These are phyloP conservation scores for Penicillium longicatenatum DNA, from an alignment of 495 filamentous ascomycete species.

Conservation along the genomic window DNA sequence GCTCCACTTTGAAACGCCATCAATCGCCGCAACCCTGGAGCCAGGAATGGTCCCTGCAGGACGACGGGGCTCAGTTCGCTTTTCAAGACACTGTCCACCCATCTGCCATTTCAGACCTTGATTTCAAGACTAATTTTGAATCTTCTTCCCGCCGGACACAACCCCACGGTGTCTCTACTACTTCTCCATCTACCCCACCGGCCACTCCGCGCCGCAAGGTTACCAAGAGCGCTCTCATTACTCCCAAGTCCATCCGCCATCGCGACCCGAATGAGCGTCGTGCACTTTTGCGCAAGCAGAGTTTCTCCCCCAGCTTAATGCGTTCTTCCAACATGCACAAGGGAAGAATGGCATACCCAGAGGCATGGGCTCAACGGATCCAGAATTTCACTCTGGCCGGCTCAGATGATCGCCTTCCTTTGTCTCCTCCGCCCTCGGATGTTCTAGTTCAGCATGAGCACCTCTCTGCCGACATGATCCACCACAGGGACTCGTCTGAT, in stretches of 20 bases:
- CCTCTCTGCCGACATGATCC: slow-evolving; percentile 28
- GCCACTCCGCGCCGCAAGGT: slow-evolving; percentile 42
- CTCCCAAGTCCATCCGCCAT: slow-evolving; percentile 46
- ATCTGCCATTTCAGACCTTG: slow-evolving; percentile 41
- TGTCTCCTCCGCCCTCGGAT: slow-evolving; percentile 50
- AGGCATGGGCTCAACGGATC: slow-evolving; percentile 43
- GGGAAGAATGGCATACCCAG: slow-evolving; percentile 48
- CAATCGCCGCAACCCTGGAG: slow-evolving; percentile 44
- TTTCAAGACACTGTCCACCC: slow-evolving; percentile 46
- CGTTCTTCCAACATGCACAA: slow-evolving; percentile 42
- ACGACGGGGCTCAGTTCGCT: slow-evolving; percentile 35
- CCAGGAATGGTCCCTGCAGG: slow-evolving; percentile 45
- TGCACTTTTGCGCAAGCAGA: slow-evolving; percentile 43
- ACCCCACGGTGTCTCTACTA: slow-evolving; percentile 23
- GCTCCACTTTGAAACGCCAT: slow-evolving; percentile 40
- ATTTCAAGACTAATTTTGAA: slow-evolving; percentile 36
- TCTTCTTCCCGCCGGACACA: slow-evolving; percentile 29
- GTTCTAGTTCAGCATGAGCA: slow-evolving; percentile 46
- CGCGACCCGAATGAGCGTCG: slow-evolving; percentile 45
- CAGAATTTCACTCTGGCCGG: slow-evolving; percentile 43
- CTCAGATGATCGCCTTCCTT: slow-evolving; percentile 43
- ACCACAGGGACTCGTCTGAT: slow-evolving; percentile 34
- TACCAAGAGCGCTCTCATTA: slow-evolving; percentile 40
- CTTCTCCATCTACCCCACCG: slow-evolving; percentile 48
- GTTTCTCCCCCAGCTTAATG: slow-evolving; percentile 45